Conservation (phyloP, 2,329 filamentous ascomycete genomes). For the Phyllosticta citrichinensis region DNA sequence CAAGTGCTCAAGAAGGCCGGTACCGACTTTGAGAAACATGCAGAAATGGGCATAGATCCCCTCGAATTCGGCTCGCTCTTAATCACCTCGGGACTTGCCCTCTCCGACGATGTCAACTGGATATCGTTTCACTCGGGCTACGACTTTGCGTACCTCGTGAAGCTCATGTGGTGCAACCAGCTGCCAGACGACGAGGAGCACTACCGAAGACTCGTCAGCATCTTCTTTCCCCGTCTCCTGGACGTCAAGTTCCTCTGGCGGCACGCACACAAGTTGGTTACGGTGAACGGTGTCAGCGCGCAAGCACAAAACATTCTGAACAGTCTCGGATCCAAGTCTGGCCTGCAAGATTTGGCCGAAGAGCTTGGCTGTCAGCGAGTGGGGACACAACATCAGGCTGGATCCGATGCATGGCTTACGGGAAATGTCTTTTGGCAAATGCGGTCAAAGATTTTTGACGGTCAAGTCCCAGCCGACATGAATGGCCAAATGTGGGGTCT, state of each 20-base stretch:
- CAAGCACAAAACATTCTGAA: constrained; percentile 62
- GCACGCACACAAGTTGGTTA: constrained; percentile 58
- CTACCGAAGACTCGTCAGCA: constrained; percentile 79
- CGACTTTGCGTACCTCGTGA: constrained; percentile 95
- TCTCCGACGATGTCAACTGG: constrained; percentile 84
- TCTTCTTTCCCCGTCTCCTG: constrained; percentile 87
- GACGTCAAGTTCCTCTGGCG: constrained; percentile 98
- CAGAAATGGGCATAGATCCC: constrained; percentile 79
- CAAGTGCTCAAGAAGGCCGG: constrained; percentile 82
- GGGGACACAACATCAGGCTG: constrained; percentile 82
- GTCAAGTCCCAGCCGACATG: constrained; percentile 64
- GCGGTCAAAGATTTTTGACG: constrained; percentile 77
- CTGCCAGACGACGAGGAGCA: constrained; percentile 83
- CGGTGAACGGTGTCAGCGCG: constrained; percentile 35
- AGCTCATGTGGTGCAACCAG: constrained; percentile 73
- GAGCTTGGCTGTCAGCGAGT: constrained; percentile 83
- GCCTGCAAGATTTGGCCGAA: constrained; percentile 87
- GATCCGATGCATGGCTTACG: constrained; percentile 86
- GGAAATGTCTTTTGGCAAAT: constrained; percentile 94
- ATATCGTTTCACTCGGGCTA: constrained; percentile 97
- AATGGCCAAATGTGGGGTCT: constrained; percentile 93
- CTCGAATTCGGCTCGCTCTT: constrained; percentile 80
- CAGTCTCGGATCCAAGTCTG: constrained; percentile 81
- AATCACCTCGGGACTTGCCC: constrained; percentile 83
- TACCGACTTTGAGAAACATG: constrained; percentile 80